phyloP scores from a whole-genome alignment of 176 grass and related monocot species.

The Musa acuminata region DNA sequence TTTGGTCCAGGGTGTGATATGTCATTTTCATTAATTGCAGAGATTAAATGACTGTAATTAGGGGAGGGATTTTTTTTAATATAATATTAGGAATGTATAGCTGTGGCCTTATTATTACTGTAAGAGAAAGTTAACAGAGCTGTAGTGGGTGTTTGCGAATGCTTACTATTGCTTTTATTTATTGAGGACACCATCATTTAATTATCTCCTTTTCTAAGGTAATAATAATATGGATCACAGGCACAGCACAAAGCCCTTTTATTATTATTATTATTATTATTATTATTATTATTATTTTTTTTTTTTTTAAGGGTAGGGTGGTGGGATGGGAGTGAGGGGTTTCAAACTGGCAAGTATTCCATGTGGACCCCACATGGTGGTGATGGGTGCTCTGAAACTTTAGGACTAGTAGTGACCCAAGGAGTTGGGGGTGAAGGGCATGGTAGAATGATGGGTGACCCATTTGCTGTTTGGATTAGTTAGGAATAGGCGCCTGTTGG shows the following conservation, averaged over 20 bases:
- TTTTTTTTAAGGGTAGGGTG: too few relatives aligned
- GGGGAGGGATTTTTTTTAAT: neutral
- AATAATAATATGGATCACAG: too few relatives aligned
- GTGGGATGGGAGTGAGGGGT: too few relatives aligned
- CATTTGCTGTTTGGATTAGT: neutral
- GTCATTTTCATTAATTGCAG: neutral
- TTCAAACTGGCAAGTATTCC: neutral
- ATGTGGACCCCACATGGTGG: neutral
- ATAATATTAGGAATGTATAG: neutral
- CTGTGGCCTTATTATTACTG: neutral
- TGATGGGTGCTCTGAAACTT: constrained; percentile 1
- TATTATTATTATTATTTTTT: too few relatives aligned
- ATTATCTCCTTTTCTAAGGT: neutral
- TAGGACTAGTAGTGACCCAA: neutral
- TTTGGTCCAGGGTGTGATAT: neutral
- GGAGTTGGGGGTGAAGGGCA: neutral
- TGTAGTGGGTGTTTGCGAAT: neutral
- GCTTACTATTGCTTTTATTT: too few relatives aligned
- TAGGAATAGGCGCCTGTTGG: neutral
- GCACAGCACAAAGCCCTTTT: too few relatives aligned
- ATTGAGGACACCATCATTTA: neutral
- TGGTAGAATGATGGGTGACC: too few relatives aligned
- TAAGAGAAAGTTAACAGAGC: neutral
- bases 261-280: too few relatives aligned
- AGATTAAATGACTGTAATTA: neutral